Base-by-base conservation (phyloP, 306 rosid species). In the Rosa lucieae region DNA sequence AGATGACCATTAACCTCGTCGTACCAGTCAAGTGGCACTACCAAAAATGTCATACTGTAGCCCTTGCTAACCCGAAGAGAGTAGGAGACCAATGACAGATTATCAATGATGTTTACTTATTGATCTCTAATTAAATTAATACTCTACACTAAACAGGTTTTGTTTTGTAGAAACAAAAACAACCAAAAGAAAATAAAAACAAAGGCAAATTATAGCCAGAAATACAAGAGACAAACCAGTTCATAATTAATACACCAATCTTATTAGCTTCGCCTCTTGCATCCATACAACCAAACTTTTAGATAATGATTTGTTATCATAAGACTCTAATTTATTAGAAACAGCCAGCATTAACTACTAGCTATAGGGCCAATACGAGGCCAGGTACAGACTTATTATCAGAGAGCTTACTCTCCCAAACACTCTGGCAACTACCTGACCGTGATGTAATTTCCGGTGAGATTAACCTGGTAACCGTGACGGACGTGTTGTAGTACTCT, bases 371-470 rank as follows among this genome's bases (percentile, higher is more conserved):
- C 67, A 93, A 88, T 80, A 93, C 87, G 51, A 93, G 88, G 23
- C 97, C 94, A 17, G 98, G 93, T 63, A 88, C 90, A 0, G 93
- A 89, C 21, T 42, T 59, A 62, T 78, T 61, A 77, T 80, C 80
- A 23, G 83, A 78, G 13, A 91, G 89, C 87, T 82, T 88, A 81
- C 94, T 93, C 72, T 87, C 81, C 98, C 98, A 93, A 61, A 93
- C 81, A 67, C 86, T 80, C 75, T 80, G 86, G 79, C 89, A 91
- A 65, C 18, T 76, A 39, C 80, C 13, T 7, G 72, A 35, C 55
- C 44, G 62, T 35, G 86, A 85, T 12, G 43, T 74, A 6, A 1
- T 78, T 51, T 44, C 12, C 40, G 46, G 62, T 15, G 74, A 72
- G 10, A 85, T 82, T 6, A 93, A 87, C 74, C 79, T 87, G 2